Percentiles rank a stretch among this genome's conserved stretches.
phyloP scores from a whole-genome alignment of 2,329 filamentous ascomycete genomes.

The Xylariomycetidae sp. region DNA sequence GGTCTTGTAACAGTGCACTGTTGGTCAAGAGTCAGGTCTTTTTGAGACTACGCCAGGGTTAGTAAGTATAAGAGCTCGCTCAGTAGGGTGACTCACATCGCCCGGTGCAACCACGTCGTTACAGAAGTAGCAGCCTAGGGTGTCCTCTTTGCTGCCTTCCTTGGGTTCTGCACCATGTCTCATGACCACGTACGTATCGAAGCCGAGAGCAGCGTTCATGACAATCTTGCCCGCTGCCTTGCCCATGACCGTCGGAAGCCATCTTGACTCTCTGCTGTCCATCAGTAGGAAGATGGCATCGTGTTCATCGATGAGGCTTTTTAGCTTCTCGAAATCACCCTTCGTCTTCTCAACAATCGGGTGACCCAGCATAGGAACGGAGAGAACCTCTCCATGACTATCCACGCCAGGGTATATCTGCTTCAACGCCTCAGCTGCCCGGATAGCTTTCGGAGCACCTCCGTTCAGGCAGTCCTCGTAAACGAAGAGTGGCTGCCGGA shows the following conservation, averaged over 20 bases:
- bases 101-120: constrained; percentile 94
- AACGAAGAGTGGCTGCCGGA: constrained; percentile 85
- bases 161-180: constrained; percentile 69
- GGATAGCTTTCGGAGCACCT: constrained; percentile 73
- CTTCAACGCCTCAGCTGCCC: constrained; percentile 72
- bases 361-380: constrained; percentile 94
- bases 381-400: constrained; percentile 70
- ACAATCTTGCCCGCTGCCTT: constrained; percentile 92
- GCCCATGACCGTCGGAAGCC: constrained; percentile 93
- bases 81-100: constrained; percentile 59
- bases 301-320: constrained; percentile 71
- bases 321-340: constrained; percentile 68
- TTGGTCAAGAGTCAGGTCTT: constrained; percentile 92
- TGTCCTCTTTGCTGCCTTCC: constrained; percentile 50
- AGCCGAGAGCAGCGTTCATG: constrained; percentile 92
- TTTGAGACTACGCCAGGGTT: constrained; percentile 63
- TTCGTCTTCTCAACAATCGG: constrained; percentile 71
- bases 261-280: constrained; percentile 90
- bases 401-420: constrained; percentile 90
- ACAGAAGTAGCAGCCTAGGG: constrained; percentile 95
- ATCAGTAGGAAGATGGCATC: constrained; percentile 95
- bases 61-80: constrained; percentile 11
- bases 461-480: constrained; percentile 86
- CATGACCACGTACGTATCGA: constrained; percentile 97
- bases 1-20: constrained; percentile 96